phyloP scores from a whole-genome alignment of 371 early-diverging fungal genomes.

The Haplosporangium sp. region DNA sequence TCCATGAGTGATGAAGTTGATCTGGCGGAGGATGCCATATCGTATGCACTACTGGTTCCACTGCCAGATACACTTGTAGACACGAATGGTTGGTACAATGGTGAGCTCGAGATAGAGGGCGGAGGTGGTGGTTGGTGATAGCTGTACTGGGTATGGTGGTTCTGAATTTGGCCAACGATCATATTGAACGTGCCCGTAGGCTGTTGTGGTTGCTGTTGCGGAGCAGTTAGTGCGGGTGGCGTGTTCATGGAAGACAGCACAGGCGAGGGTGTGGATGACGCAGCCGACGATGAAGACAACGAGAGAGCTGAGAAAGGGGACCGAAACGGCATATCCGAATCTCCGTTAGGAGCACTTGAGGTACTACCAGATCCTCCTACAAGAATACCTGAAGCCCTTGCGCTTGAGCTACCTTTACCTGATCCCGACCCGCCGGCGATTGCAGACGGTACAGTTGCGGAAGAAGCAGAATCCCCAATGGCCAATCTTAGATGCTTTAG shows the following conservation, averaged over 20 bases:
- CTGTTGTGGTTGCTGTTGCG: constrained; percentile 3
- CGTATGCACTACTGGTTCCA: constrained; percentile 2
- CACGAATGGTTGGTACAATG: constrained; percentile 1
- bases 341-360: background rate
- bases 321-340: background rate
- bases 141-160: constrained; percentile 5
- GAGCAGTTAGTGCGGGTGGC: constrained; percentile 5
- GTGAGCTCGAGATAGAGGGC: background rate
- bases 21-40: constrained; percentile 30
- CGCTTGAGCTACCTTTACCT: background rate
- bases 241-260: constrained; percentile 1
- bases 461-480: constrained; percentile 30
- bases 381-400: constrained; percentile 7
- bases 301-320: constrained; percentile 28
- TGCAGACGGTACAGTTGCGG: background rate
- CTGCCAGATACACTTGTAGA: background rate
- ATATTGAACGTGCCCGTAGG: constrained; percentile 5
- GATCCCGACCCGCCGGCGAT: constrained; percentile 9
- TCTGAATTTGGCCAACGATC: constrained; percentile 21
- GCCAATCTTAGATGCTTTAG: constrained; percentile 43
- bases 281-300: constrained; percentile 4
- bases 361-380: background rate
- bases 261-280: constrained; percentile 6
- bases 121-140: constrained; percentile 8
- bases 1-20: constrained; percentile 46